Evolutionary conservation across 208 protist species (phyloP).

Genomic region (Leishmania amazonensis): DNA sequence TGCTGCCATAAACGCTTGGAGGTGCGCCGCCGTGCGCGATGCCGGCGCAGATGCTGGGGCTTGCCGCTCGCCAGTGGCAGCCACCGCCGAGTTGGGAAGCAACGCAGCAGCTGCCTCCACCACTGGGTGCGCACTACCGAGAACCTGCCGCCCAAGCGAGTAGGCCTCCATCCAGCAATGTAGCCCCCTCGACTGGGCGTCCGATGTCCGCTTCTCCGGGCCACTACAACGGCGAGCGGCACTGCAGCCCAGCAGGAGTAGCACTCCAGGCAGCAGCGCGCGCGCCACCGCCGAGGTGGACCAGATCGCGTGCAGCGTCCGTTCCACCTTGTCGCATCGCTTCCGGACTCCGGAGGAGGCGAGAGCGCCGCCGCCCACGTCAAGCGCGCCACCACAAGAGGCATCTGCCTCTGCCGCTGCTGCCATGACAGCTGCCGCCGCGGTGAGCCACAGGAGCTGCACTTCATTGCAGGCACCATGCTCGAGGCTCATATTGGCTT

Average conservation of each 20-base stretch:
- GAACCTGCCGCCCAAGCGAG: conserved; percentile 7
- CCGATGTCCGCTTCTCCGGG: neutral
- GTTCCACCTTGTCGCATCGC: conserved; percentile 12
- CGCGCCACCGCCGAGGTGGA: conserved; percentile 8
- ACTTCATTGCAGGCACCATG: conserved; percentile 19
- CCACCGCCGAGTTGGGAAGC: neutral
- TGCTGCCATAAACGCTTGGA: neutral
- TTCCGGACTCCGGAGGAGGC: neutral
- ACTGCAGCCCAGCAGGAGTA: conserved; percentile 15
- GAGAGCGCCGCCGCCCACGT: neutral
- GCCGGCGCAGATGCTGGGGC: neutral
- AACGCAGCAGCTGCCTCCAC: conserved; percentile 1
- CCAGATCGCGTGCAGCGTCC: conserved; percentile 11
- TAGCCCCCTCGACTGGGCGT: neutral
- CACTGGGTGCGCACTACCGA: conserved; percentile 21
- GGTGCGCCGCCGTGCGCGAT: neutral
- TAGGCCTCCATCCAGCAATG: conserved; percentile 19
- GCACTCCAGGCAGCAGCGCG: conserved; percentile 25
- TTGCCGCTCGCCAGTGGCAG: conserved; percentile 2
- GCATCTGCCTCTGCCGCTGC: neutral
- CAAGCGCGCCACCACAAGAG: neutral
- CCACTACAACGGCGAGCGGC: neutral
- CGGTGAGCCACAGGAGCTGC: conserved; percentile 26
- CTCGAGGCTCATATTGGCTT: conserved; percentile 11
- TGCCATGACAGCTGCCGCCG: neutral